Evolutionary conservation across 2,329 filamentous ascomycete species (phyloP), one percentile per base, ranked within the genome.

Genomic region (Fusarium beomiforme): DNA sequence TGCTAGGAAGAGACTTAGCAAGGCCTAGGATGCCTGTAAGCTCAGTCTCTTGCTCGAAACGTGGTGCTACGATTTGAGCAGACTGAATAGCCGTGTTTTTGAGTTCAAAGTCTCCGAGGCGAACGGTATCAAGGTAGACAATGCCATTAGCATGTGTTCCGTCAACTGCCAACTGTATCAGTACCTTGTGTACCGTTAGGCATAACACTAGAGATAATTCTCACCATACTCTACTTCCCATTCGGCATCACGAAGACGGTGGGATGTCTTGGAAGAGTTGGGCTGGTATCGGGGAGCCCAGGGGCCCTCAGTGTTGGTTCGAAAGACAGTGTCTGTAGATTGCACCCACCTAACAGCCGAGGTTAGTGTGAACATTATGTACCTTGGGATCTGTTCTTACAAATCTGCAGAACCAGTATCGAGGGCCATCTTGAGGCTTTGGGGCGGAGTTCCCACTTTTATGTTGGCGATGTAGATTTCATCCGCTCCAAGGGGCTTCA

Each of bases 321-420:
- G 70, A 61, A 81, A 82, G 44, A 72, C 67, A 17, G 84, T 87
- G 61, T 87, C 83, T 5, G 85, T 81, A 4, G 85, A 86, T 76
- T 87, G 86, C 21, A 88, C 81, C 87, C 87, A 88, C n/a, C 86
- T 88, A 50, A 21, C 51, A 24, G 31, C 6, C 21, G 21, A n/a
- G 13, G 50, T 74, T 16, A 76, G 71, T 29, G 31, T 12, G 26
- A 19, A 24, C n/a, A n/a, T n/a, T n/a, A n/a, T n/a, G n/a, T n/a
- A n/a, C n/a, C n/a, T n/a, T n/a, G n/a, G n/a, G n/a, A n/a, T n/a
- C n/a, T n/a, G n/a, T n/a, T 89, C 91, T 87, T 87, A 96, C 91
- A 87, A 79, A 64, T 89, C 87, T 13, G 84, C 81, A 11, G 87
- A 89, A 14, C 86, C 87, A 4, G 86, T 88, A 70, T 88, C 86